These are phyloP conservation scores for Salmacisia buchloeana DNA, from an alignment of 1,284 basidiomycete species.

Conservation along the genomic window DNA sequence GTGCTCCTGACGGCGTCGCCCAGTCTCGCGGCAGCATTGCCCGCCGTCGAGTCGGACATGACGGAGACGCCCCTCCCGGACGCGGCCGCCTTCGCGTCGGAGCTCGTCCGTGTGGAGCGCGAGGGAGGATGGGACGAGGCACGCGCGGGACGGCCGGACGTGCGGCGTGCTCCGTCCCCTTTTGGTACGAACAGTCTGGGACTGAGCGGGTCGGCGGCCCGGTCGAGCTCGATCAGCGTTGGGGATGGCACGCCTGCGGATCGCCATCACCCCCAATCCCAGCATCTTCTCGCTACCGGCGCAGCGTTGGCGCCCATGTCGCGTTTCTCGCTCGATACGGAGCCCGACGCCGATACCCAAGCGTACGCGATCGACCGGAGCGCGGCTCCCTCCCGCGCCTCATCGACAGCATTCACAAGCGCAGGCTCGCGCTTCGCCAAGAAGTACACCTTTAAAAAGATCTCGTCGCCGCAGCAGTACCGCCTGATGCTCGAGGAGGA, in stretches of 20 bases:
- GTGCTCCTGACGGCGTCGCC: background rate
- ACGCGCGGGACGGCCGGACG: no score
- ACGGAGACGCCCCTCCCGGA: background rate
- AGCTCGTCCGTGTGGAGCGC: background rate
- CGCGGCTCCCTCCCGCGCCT: background rate
- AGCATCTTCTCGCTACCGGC: no score
- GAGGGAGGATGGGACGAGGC: background rate
- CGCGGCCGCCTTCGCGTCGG: background rate
- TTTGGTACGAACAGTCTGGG: no score
- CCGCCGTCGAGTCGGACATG: background rate
- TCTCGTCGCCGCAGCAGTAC: background rate
- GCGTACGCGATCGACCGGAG: background rate
- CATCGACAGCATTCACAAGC: background rate
- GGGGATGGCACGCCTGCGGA: no score
- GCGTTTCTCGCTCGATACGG: background rate
- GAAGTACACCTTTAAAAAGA: conserved; percentile 5
- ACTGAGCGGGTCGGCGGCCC: no score
- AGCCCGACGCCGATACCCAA: background rate
- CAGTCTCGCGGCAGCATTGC: background rate
- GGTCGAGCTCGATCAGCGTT: no score
- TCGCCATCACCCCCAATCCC: no score
- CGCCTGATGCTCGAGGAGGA: background rate
- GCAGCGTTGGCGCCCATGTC: no score
- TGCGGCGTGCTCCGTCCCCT: no score
- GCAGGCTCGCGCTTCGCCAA: background rate